Evolutionary conservation across 768 basidiomycete species (phyloP).

Genomic region (Boletus subcaerulescens): DNA sequence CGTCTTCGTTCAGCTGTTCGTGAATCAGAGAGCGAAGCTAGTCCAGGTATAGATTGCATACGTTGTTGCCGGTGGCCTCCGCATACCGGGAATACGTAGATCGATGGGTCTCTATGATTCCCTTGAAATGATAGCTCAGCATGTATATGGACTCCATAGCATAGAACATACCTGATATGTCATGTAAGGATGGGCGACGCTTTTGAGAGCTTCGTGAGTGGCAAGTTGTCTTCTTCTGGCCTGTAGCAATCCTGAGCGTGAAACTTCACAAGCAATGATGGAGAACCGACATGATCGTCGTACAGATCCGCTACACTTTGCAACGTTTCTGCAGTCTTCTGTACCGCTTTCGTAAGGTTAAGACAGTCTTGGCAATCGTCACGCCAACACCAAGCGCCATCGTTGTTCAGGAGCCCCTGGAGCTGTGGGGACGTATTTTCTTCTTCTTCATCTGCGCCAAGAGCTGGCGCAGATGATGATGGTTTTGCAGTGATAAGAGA

Average conservation of each 20-base stretch:
- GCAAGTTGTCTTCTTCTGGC: constrained; percentile 69
- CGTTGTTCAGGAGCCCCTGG: constrained; percentile 62
- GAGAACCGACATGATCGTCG: constrained; percentile 64
- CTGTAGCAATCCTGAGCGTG: constrained; percentile 36
- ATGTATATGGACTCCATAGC: background rate
- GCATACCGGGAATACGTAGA: constrained; percentile 66
- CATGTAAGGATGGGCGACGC: constrained; percentile 70
- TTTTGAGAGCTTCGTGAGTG: constrained; percentile 74
- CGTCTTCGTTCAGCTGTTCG: constrained; percentile 57
- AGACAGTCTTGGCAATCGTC: constrained; percentile 77
- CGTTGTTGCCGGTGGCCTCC: constrained; percentile 41
- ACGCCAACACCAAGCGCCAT: constrained; percentile 87
- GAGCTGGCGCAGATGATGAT: constrained; percentile 45
- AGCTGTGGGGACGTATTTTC: constrained; percentile 35
- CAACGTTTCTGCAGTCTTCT: constrained; percentile 69
- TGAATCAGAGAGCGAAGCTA: constrained; percentile 1
- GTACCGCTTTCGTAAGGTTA: constrained; percentile 73
- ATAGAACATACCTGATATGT: constrained; percentile 56
- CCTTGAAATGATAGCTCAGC: constrained; percentile 36
- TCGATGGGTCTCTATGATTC: constrained; percentile 71
- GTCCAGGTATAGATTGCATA: constrained; percentile 7
- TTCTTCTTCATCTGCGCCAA: constrained; percentile 50
- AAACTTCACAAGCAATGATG: background rate
- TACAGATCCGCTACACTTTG: constrained; percentile 76
- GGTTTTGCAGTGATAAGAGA: constrained; percentile 74